Percentiles rank a stretch among this genome's conserved stretches.
Evolutionary conservation across 257 asterid species (phyloP).

Genomic region (Hygrophila difformis): DNA sequence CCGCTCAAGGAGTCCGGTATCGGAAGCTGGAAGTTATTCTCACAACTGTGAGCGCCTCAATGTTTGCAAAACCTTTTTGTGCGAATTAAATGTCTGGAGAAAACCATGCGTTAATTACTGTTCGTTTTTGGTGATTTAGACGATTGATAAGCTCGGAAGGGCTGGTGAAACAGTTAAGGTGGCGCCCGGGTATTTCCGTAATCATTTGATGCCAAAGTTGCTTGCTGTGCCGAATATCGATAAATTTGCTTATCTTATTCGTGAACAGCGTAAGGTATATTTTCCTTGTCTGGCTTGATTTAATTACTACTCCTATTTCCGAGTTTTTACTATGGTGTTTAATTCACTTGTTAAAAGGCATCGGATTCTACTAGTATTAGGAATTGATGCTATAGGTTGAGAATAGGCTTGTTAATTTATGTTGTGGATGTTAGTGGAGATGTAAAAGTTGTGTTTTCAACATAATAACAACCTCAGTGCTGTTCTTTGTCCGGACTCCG

Average conservation of each 20-base stretch:
- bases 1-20: constrained; percentile 51
- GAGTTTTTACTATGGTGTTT: not conserved
- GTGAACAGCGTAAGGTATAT: constrained; percentile 83
- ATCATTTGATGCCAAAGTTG: constrained; percentile 92
- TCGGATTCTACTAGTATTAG: not conserved
- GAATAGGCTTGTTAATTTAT: no score
- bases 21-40: constrained; percentile 55
- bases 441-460: no score
- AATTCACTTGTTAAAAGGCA: not conserved
- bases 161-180: constrained; percentile 93
- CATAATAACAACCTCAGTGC: no score
- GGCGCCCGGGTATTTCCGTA: constrained; percentile 93
- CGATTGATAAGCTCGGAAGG: constrained; percentile 74
- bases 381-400: no score
- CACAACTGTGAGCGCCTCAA: constrained; percentile 35
- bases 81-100: not conserved
- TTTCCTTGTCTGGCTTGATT: not conserved
- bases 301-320: no score
- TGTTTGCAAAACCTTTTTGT: not conserved
- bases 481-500: no score
- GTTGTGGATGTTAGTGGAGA: no score
- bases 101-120: not conserved
- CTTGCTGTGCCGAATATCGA: constrained; percentile 89
- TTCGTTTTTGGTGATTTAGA: constrained; percentile 23
- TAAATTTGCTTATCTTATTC: constrained; percentile 62